Evolutionary conservation across 225 moss, liverwort and hornwort genomes (phyloP).

Genomic region (Bryoerythrophyllum caledonicum): DNA sequence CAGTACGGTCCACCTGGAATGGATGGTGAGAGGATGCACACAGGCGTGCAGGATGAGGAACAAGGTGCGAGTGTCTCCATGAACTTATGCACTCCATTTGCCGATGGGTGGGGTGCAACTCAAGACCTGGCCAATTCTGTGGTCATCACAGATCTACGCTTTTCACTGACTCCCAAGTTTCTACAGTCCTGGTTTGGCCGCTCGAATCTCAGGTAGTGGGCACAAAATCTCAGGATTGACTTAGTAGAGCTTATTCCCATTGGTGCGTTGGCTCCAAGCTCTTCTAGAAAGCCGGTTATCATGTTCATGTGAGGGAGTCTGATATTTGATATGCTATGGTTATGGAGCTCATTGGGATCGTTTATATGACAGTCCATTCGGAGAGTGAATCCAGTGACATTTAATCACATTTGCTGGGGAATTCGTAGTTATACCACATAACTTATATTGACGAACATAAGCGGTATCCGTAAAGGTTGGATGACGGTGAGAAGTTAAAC

Average conservation of each 20-base stretch:
- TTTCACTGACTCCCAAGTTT: slow-evolving; percentile 71
- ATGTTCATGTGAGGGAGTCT: too few species aligned
- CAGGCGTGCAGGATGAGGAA: slow-evolving; percentile 58
- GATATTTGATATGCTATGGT: too few species aligned
- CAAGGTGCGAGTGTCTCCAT: slow-evolving; percentile 71
- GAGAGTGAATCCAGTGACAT: too few species aligned
- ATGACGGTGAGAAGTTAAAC: too few species aligned
- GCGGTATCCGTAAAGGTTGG: too few species aligned
- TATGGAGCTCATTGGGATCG: too few species aligned
- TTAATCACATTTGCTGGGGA: too few species aligned
- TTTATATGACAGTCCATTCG: too few species aligned
- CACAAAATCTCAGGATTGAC: not conserved
- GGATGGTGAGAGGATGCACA: slow-evolving; percentile 81
- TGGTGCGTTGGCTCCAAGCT: not conserved
- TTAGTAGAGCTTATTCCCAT: not conserved
- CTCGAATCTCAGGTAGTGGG: slow-evolving; percentile 26
- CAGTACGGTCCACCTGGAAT: slow-evolving; percentile 84
- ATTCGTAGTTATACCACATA: too few species aligned
- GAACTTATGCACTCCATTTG: slow-evolving; percentile 80
- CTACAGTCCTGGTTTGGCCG: slow-evolving; percentile 73
- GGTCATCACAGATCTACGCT: slow-evolving; percentile 73
- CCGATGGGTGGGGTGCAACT: slow-evolving; percentile 43
- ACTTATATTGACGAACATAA: too few species aligned
- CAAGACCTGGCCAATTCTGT: slow-evolving; percentile 48
- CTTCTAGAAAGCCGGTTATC: too few species aligned